Conservation (phyloP, 805 yeast genomes). For the Brettanomyces nanus region DNA sequence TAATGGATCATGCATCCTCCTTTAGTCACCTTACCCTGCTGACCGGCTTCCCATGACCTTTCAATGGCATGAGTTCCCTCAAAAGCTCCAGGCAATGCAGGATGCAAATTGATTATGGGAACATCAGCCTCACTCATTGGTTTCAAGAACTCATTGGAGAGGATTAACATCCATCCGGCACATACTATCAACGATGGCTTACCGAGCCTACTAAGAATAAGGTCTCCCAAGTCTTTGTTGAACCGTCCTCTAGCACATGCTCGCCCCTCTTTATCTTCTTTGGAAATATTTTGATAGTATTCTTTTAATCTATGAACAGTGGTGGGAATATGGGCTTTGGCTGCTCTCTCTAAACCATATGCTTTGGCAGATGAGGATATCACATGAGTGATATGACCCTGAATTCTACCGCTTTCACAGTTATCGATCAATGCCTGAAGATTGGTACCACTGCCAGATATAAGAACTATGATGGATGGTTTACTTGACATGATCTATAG, state of each 20-base stretch:
- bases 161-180: constrained; percentile 97
- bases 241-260: constrained; percentile 55
- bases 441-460: constrained; percentile 95
- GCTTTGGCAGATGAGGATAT: constrained; percentile 84
- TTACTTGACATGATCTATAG: neutral
- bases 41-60: constrained; percentile 93
- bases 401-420: constrained; percentile 28
- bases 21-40: constrained; percentile 60
- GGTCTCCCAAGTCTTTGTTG: constrained; percentile 68
- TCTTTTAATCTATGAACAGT: constrained; percentile 59
- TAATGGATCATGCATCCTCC: constrained; percentile 97
- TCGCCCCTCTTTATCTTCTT: constrained; percentile 54
- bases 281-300: constrained; percentile 70
- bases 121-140: constrained; percentile 54
- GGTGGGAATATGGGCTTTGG: constrained; percentile 60
- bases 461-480: constrained; percentile 55
- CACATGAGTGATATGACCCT: constrained; percentile 57
- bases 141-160: constrained; percentile 66
- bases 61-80: constrained; percentile 97
- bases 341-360: constrained; percentile 78
- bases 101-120: constrained; percentile 88
- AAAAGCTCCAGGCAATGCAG: constrained; percentile 94
- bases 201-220: constrained; percentile 40
- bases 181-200: constrained; percentile 87
- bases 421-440: constrained; percentile 91